phyloP scores from a whole-genome alignment of 2,329 filamentous ascomycete species.

The Orbilia javanica region DNA sequence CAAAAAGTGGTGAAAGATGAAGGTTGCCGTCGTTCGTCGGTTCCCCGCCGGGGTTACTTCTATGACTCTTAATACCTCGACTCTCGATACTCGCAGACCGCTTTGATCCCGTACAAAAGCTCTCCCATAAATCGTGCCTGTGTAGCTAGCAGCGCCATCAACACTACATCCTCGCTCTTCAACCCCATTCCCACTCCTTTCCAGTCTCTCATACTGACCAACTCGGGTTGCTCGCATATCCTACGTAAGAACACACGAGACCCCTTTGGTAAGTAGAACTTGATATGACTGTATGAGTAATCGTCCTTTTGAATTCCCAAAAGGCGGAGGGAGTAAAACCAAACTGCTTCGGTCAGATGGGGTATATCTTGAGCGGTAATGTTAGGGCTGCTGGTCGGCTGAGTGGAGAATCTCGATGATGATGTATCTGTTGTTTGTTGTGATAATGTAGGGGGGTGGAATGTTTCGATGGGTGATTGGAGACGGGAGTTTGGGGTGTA shows the following conservation, averaged over 20 bases:
- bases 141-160: slow-evolving; percentile 60
- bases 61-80: slow-evolving; percentile 37
- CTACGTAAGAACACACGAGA: slow-evolving; percentile 60
- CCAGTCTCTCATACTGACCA: slow-evolving; percentile 61
- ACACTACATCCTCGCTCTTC: slow-evolving; percentile 60
- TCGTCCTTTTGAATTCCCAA: slow-evolving; percentile 62
- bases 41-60: background rate
- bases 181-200: slow-evolving; percentile 59
- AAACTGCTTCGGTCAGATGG: slow-evolving; percentile 60
- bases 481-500: slow-evolving; percentile 55
- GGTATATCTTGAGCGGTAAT: slow-evolving; percentile 49
- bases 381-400: background rate
- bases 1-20: background rate
- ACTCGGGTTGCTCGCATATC: slow-evolving; percentile 61
- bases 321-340: slow-evolving; percentile 61
- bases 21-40: background rate
- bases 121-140: slow-evolving; percentile 62
- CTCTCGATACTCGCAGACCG: slow-evolving; percentile 61
- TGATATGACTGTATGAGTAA: slow-evolving; percentile 61
- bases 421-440: slow-evolving; percentile 23
- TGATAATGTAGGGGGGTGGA: slow-evolving; percentile 37
- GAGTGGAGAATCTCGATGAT: background rate
- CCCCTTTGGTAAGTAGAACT: slow-evolving; percentile 60
- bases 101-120: slow-evolving; percentile 61
- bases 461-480: slow-evolving; percentile 55